Percentiles rank a stretch among this genome's conserved stretches.
phyloP scores from a whole-genome alignment of 2,329 filamentous ascomycete genomes.

The Domatiomyces globalis region DNA sequence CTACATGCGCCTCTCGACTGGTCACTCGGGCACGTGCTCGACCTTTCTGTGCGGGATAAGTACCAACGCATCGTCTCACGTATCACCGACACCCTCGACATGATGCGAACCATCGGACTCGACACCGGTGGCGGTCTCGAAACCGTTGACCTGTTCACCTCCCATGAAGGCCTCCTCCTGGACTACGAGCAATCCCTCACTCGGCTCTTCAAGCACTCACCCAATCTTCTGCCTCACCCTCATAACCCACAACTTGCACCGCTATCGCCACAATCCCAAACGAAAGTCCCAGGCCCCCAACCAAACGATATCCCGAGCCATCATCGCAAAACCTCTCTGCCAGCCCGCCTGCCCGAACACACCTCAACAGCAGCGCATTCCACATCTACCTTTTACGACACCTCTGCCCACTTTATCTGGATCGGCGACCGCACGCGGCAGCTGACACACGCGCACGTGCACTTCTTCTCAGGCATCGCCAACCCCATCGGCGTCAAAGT shows the following conservation, averaged over 20 bases:
- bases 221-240: constrained; percentile 23
- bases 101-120: constrained; percentile 87
- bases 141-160: constrained; percentile 89
- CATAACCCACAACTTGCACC: neutral
- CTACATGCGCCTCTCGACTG: constrained; percentile 88
- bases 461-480: constrained; percentile 91
- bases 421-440: constrained; percentile 93
- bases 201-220: constrained; percentile 54
- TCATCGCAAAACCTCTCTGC: constrained; percentile 17
- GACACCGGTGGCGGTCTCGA: constrained; percentile 71
- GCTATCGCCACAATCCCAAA: constrained; percentile 15
- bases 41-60: constrained; percentile 67
- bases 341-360: constrained; percentile 14
- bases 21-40: constrained; percentile 80
- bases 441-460: constrained; percentile 82
- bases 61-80: constrained; percentile 74
- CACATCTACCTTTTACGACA: constrained; percentile 69
- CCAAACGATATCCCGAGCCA: constrained; percentile 6
- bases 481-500: constrained; percentile 97
- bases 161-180: constrained; percentile 82
- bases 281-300: constrained; percentile 11
- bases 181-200: constrained; percentile 90
- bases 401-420: constrained; percentile 94
- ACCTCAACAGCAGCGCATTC: constrained; percentile 8
- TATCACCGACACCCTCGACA: constrained; percentile 79